A percentile compares a stretch with the other conserved stretches of the same genome.
These are phyloP conservation scores for Leccinum variabile DNA, from an alignment of 1,284 basidiomycete species.

Conservation along the genomic window DNA sequence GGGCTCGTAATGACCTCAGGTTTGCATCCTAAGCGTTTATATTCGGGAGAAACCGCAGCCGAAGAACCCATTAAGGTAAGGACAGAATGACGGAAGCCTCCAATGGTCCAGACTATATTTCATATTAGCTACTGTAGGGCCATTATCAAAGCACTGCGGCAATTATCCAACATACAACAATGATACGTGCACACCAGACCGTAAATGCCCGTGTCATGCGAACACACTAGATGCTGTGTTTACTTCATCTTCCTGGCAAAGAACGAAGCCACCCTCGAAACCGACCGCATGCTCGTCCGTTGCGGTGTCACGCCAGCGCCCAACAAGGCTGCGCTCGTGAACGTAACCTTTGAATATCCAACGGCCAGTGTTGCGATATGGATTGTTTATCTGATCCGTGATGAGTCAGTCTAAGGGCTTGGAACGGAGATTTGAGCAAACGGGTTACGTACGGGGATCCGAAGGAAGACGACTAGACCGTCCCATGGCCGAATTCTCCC, in stretches of 20 bases:
- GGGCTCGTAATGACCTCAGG: conserved; percentile 20
- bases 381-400: conserved; percentile 35
- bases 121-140: conserved; percentile 17
- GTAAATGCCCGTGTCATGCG: conserved; percentile 18
- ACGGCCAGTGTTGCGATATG: conserved; percentile 35
- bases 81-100: background rate
- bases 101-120: conserved; percentile 1
- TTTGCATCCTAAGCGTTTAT: conserved; percentile 8
- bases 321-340: conserved; percentile 47
- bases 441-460: conserved; percentile 41
- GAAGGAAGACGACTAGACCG: conserved; percentile 47
- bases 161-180: conserved; percentile 16
- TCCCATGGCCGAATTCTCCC: conserved; percentile 52
- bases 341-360: conserved; percentile 55
- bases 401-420: background rate
- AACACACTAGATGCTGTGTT: conserved; percentile 14
- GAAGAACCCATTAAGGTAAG: background rate
- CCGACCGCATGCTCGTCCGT: conserved; percentile 39
- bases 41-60: conserved; percentile 7
- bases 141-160: conserved; percentile 20
- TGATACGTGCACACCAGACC: conserved; percentile 12
- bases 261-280: conserved; percentile 48
- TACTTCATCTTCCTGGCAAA: conserved; percentile 35
- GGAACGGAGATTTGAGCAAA: conserved; percentile 2
- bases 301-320: conserved; percentile 50